Evolutionary conservation across 2,329 filamentous ascomycete species (phyloP).

Genomic region (Pyrenochaeta sp.): DNA sequence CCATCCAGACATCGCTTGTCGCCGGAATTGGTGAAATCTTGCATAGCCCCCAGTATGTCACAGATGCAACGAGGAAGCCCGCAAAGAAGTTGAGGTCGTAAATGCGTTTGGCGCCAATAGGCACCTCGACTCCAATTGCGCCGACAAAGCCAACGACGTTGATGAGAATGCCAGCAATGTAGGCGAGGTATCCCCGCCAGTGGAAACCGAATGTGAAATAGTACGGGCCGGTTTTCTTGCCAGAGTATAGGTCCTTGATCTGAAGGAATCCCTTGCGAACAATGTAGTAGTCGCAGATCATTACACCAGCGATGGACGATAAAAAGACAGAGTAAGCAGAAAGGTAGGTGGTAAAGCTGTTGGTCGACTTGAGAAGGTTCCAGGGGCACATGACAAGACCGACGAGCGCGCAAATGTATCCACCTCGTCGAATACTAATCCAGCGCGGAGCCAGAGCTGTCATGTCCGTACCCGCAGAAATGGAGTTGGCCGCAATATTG

Average conservation of each 20-base stretch:
- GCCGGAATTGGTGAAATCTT: constrained; percentile 76
- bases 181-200: constrained; percentile 85
- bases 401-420: constrained; percentile 82
- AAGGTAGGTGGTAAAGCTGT: constrained; percentile 90
- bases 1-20: constrained; percentile 78
- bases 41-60: constrained; percentile 75
- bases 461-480: constrained; percentile 84
- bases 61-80: constrained; percentile 76
- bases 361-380: constrained; percentile 76
- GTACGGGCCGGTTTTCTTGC: constrained; percentile 72
- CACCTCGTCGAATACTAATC: constrained; percentile 85
- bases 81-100: constrained; percentile 93
- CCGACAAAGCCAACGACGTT: constrained; percentile 93
- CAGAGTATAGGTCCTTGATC: constrained; percentile 80
- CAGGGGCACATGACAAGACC: constrained; percentile 89
- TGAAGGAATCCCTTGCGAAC: constrained; percentile 85
- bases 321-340: constrained; percentile 93
- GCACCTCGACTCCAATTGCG: constrained; percentile 75
- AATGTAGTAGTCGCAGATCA: constrained; percentile 86
- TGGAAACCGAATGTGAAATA: constrained; percentile 78
- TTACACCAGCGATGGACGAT: constrained; percentile 92
- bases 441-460: constrained; percentile 81
- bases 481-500: constrained; percentile 86
- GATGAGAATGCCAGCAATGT: constrained; percentile 83
- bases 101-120: constrained; percentile 80